A percentile compares a stretch with the other conserved stretches of the same genome.
Evolutionary conservation across 176 grass and related monocot genomes (phyloP).

Genomic region (Oryza brachyantha): DNA sequence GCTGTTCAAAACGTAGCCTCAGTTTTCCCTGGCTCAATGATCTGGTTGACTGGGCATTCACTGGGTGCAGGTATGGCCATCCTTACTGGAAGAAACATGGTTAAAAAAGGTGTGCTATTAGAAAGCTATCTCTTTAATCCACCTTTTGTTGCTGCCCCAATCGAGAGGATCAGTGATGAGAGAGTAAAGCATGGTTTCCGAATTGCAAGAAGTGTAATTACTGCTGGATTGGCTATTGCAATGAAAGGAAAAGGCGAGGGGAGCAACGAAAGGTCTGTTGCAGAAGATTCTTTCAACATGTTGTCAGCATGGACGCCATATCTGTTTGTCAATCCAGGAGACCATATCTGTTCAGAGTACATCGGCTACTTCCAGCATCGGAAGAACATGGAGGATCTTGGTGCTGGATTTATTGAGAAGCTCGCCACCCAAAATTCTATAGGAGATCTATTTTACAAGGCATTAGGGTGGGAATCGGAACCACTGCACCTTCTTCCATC

Average conservation of each 20-base stretch:
- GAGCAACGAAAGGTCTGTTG: constrained; percentile 42
- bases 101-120: constrained; percentile 59
- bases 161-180: constrained; percentile 82
- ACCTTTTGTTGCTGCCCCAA: constrained; percentile 74
- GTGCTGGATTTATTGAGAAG: constrained; percentile 80
- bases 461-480: constrained; percentile 84
- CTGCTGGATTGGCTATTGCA: constrained; percentile 70
- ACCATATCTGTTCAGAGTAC: constrained; percentile 89
- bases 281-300: constrained; percentile 69
- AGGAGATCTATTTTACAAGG: constrained; percentile 65
- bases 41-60: constrained; percentile 89
- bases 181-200: constrained; percentile 87
- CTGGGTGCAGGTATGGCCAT: constrained; percentile 69
- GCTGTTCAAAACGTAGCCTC: constrained; percentile 70
- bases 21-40: constrained; percentile 47
- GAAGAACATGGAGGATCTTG: constrained; percentile 84
- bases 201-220: constrained; percentile 73
- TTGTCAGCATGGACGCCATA: constrained; percentile 71
- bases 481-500: constrained; percentile 90
- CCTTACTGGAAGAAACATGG: constrained; percentile 93
- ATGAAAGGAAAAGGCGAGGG: constrained; percentile 51
- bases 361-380: constrained; percentile 95
- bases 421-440: constrained; percentile 87
- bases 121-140: constrained; percentile 92
- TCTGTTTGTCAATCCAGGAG: constrained; percentile 78